Base-by-base conservation (phyloP, 176 grass and related monocot species). In the Tillandsia fasciculata region DNA sequence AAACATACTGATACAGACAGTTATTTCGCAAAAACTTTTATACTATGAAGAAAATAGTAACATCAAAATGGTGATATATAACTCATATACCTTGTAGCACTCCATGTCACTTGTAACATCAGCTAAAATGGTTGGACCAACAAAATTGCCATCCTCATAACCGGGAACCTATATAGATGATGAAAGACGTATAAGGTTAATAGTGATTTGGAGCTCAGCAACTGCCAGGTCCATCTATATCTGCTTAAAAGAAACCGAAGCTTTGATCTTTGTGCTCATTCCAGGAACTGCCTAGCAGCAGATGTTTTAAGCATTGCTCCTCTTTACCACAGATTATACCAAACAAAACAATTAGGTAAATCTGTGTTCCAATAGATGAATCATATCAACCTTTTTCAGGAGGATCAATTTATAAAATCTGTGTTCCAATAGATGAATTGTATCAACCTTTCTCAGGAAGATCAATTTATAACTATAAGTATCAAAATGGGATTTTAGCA, bases 41-140 rank as follows among this genome's bases (percentile, higher is more conserved):
- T 15, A 59, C 8, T 12, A 68, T 52, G 4, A 42, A 42, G 3
- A 42, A 42, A 42, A 42, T 6, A 42, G 33, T 28, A 73, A 47
- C 68, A 14, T 69, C 22, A 78, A 42, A 42, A 64, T 69, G 63
- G 28, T 27, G 26, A 27, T 6, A 64, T 48, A 64, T 0, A 47
- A 47, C 49, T 47, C 64, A 28, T 85, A 97, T 85, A 97, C 93
- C 82, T 90, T 82, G 67, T 97, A 97, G 77, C 93, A 97, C 63
- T 97, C 84, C 93, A 97, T 87, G 27, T 92, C 89, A 83, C 82
- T 72, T 69, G 71, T 74, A 68, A 92, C 74, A 81, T 92, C 93
- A 83, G 89, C 89, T 69, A 97, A 76, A 72, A 97, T 74, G 9
- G 89, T 97, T 67, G 93, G 93, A 63, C 93, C 89, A 42, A 97